phyloP scores from a whole-genome alignment of 148 eudicot genomes.

The Bassia scoparia region DNA sequence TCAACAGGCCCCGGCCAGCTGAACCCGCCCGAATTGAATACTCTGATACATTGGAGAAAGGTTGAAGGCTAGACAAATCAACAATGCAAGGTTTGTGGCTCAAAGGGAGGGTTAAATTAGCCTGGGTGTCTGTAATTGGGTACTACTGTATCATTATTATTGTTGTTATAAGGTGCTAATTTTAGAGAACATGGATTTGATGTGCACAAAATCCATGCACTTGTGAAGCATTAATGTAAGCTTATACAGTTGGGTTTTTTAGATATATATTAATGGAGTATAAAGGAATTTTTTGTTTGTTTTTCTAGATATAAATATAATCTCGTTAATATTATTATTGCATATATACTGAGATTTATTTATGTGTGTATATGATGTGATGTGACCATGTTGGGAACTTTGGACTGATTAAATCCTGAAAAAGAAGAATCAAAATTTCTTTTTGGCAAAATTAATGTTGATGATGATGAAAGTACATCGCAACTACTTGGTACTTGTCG shows the following conservation, averaged over 20 bases:
- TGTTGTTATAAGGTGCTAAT: slow-evolving; percentile 31
- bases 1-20: slow-evolving; percentile 24
- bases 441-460: slow-evolving; percentile 16
- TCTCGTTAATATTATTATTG: background rate
- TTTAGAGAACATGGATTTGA: slow-evolving; percentile 28
- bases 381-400: background rate
- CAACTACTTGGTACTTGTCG: slow-evolving; percentile 17
- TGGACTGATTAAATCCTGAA: background rate
- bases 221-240: slow-evolving; percentile 35
- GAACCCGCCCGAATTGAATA: background rate
- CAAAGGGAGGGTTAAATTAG: background rate
- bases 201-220: slow-evolving; percentile 23
- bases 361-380: too few species aligned
- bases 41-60: background rate
- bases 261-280: slow-evolving; percentile 13
- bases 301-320: background rate
- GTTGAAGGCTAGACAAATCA: background rate
- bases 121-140: slow-evolving; percentile 20
- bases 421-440: slow-evolving; percentile 3
- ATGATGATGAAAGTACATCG: slow-evolving; percentile 25
- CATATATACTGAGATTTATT: too few species aligned
- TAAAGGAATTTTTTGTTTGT: slow-evolving; percentile 3
- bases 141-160: background rate
- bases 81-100: slow-evolving; percentile 10
- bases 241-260: slow-evolving; percentile 16